A percentile compares a stretch with the other conserved stretches of the same genome.
Conservation (phyloP, 164 flowering plant species). For the Aristolochia californica region DNA sequence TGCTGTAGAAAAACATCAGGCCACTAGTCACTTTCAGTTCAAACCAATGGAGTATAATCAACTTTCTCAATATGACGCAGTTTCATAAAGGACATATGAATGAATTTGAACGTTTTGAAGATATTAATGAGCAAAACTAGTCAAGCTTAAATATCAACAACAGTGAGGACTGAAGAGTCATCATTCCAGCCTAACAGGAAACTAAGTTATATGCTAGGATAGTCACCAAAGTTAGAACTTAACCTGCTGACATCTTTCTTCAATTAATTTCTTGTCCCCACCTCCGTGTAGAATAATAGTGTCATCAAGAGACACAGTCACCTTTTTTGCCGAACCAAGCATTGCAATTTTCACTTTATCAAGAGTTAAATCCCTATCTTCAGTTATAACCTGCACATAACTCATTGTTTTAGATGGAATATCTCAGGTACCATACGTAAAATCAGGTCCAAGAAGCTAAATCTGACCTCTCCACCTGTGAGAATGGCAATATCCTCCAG, state of each 20-base stretch:
- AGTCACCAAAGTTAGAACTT: not conserved
- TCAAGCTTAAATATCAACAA: no score
- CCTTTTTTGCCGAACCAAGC: conserved; percentile 85
- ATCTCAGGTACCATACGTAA: not conserved
- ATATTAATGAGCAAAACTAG: no score
- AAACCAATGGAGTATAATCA: no score
- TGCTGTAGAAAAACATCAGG: no score
- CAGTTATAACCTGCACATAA: conserved; percentile 52
- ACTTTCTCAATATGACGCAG: no score
- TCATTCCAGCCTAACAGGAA: no score
- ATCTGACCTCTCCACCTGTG: conserved; percentile 77
- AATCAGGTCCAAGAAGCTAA: not conserved
- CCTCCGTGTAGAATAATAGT: conserved; percentile 72
- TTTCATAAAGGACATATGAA: no score
- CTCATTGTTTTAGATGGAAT: not conserved
- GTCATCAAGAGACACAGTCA: conserved; percentile 76
- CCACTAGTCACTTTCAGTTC: no score
- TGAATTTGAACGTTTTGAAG: no score
- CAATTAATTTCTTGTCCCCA: conserved; percentile 76
- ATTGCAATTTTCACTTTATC: conserved; percentile 48
- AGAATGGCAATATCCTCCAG: conserved; percentile 75
- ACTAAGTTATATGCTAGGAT: no score
- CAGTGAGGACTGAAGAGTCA: no score
- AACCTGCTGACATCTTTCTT: conserved; percentile 90
- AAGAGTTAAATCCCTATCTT: conserved; percentile 54